Evolutionary conservation across 2,329 filamentous ascomycete genomes (phyloP), one percentile per base, ranked within the genome.

Genomic region (Amphichorda felina): DNA sequence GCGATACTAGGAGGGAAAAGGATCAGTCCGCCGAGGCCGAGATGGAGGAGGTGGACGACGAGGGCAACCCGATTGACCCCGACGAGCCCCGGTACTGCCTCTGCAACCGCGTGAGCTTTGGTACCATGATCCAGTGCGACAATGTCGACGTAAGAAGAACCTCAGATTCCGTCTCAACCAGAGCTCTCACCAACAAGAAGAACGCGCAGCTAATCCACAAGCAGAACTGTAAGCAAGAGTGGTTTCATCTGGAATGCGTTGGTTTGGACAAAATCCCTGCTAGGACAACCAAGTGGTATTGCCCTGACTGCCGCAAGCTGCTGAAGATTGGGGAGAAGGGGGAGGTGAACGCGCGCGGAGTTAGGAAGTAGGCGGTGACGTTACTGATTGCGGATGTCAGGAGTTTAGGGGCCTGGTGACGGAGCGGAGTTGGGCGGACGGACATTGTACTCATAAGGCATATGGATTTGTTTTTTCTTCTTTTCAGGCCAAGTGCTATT

Each of bases 181-280:
- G 15, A 29, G 4, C 17, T 13, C 18, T 6, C 8, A 8, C 15
- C 7, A 31, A 31, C 18, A 22, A 22, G 21, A 17, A 6, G 11
- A 34, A 42, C 26, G 39, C 21, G 18, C 36, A 39, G 39, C 46
- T 49, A 42, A 47, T 36, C 15, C 19, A 19, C n/a, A 26, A 14
- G 43, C 48, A 70, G 61, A 63, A 82, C 58, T 91, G 84, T 59
- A 78, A 84, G 46, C 75, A 76, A 42, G 82, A 89, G 55, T 91
- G 84, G 84, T 91, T 89, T 54, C 84, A 91, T 51, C 67, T 91
- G 28, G 75, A 77, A 43, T 91, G 84, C 49, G 80, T 91, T 5
- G 76, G 70, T 5, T 63, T 91, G 24, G 63, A 67, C 9, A 68
- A 77, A 17, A 73, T 82, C 40, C 82, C 83, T 9, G 71, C 77